Percentiles rank a stretch among this genome's conserved stretches.
These are phyloP conservation scores for Amyloporia xantha DNA, from an alignment of 768 basidiomycete genomes.

Conservation along the genomic window DNA sequence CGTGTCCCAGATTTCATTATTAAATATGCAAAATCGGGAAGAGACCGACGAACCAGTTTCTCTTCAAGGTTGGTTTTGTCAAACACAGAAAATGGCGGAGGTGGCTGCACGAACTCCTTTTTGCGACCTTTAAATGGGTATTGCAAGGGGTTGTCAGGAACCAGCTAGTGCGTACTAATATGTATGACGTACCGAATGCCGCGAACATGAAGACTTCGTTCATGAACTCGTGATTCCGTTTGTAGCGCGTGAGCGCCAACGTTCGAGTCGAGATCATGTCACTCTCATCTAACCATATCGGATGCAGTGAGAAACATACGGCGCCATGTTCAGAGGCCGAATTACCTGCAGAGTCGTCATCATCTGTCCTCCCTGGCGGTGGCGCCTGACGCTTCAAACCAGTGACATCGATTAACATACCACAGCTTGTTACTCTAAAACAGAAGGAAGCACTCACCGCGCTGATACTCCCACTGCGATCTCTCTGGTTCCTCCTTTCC, in stretches of 20 bases:
- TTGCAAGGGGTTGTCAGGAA: too few relatives aligned
- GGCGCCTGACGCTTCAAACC: constrained; percentile 24
- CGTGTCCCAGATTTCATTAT: neutral
- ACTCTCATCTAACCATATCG: constrained; percentile 14
- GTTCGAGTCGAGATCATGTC: constrained; percentile 70
- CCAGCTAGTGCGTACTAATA: too few relatives aligned
- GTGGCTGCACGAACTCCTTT: constrained; percentile 27
- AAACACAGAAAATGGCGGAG: constrained; percentile 55
- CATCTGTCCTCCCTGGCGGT: constrained; percentile 29
- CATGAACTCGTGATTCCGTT: constrained; percentile 81
- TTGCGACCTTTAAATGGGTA: constrained; percentile 45
- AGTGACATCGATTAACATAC: neutral
- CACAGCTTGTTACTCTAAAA: neutral
- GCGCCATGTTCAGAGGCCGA: neutral
- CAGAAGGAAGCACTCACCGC: constrained; percentile 31
- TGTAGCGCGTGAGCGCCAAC: constrained; percentile 65
- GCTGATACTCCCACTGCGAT: constrained; percentile 36
- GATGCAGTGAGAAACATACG: neutral
- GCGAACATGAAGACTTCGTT: constrained; percentile 74
- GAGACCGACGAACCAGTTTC: constrained; percentile 39
- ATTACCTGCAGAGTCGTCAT: constrained; percentile 65
- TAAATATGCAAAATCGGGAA: neutral
- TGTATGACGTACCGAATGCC: constrained; percentile 51
- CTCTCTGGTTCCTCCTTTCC: constrained; percentile 46
- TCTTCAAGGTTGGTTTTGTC: constrained; percentile 48